Evolutionary conservation across 192 early-diverging fungal genomes (phyloP).

Genomic region (Dispira parvispora): DNA sequence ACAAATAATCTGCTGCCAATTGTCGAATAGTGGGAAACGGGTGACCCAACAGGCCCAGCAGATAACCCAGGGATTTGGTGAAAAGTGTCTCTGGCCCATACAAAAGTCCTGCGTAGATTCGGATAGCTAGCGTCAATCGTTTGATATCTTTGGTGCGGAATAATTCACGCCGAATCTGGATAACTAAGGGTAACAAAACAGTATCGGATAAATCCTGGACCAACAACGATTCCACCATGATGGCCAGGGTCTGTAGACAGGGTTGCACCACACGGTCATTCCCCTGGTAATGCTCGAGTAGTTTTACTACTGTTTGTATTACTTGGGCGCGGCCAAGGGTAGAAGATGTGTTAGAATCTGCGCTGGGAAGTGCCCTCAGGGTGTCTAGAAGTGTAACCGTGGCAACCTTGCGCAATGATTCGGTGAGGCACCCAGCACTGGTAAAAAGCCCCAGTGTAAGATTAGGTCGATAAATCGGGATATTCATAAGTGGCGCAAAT

Average conservation of each 20-base stretch:
- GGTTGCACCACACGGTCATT: slow-evolving; percentile 52
- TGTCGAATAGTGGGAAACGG: slow-evolving; percentile 61
- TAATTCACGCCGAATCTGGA: slow-evolving; percentile 25
- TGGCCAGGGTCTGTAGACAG: slow-evolving; percentile 45
- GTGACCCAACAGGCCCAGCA: slow-evolving; percentile 50
- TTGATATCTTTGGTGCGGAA: slow-evolving; percentile 37
- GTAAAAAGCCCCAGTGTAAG: slow-evolving; percentile 50
- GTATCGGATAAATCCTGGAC: slow-evolving; percentile 14
- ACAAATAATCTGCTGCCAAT: slow-evolving; percentile 52
- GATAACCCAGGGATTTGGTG: slow-evolving; percentile 28
- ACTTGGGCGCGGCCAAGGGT: slow-evolving; percentile 14
- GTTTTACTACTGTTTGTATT: slow-evolving; percentile 21
- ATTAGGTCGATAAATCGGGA: slow-evolving; percentile 36
- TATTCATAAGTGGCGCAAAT: slow-evolving; percentile 34
- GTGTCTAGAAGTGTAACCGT: slow-evolving; percentile 45
- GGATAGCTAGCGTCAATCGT: slow-evolving; percentile 43
- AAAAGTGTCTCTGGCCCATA: slow-evolving; percentile 3
- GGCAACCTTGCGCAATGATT: slow-evolving; percentile 50
- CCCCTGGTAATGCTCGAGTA: slow-evolving; percentile 25
- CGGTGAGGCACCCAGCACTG: slow-evolving; percentile 63
- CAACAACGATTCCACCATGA: slow-evolving; percentile 38
- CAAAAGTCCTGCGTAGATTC: slow-evolving; percentile 32
- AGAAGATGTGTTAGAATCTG: slow-evolving; percentile 7
- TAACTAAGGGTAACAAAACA: slow-evolving; percentile 23
- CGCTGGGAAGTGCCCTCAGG: slow-evolving; percentile 24